Percentiles rank a stretch among this genome's conserved stretches.
phyloP scores from a whole-genome alignment of 495 filamentous ascomycete species.

The Penicillium roqueforti region DNA sequence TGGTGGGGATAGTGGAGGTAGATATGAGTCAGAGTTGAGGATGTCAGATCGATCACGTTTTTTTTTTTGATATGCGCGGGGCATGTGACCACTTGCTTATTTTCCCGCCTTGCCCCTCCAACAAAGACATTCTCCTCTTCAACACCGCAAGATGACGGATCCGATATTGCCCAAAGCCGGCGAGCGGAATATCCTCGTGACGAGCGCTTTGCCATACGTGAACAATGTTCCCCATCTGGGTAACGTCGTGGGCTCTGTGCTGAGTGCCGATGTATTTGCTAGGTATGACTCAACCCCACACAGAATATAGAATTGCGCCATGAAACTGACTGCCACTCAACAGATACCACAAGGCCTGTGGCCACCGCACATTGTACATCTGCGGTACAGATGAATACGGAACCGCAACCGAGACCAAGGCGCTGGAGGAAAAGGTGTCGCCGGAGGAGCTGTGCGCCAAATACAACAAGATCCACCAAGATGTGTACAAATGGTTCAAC shows the following conservation, averaged over 20 bases:
- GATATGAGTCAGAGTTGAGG: neutral
- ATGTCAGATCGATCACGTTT: neutral
- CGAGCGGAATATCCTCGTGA: constrained; percentile 51
- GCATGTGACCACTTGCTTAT: constrained; percentile 28
- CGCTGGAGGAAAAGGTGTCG: constrained; percentile 61
- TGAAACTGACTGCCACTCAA: constrained; percentile 10
- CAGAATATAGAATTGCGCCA: neutral
- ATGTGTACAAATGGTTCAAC: constrained; percentile 84
- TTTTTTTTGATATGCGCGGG: constrained; percentile 26
- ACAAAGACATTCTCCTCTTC: constrained; percentile 17
- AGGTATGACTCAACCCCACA: constrained; percentile 41
- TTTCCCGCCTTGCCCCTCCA: constrained; percentile 32
- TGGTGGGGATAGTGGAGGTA: constrained; percentile 8
- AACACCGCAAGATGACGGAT: constrained; percentile 30
- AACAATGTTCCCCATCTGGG: constrained; percentile 96
- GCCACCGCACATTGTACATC: constrained; percentile 54
- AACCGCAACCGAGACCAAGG: constrained; percentile 84
- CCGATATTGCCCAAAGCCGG: constrained; percentile 41
- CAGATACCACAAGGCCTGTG: constrained; percentile 68
- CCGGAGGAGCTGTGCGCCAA: constrained; percentile 76
- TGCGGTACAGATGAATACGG: constrained; percentile 71
- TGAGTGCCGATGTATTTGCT: constrained; percentile 76
- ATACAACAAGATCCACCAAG: constrained; percentile 78
- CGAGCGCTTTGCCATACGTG: constrained; percentile 69
- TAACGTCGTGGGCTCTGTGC: constrained; percentile 86